Evolutionary conservation across 352 stramenopile species (phyloP), one percentile per base, ranked within the genome.

Genomic region (Phytophthora multivora): DNA sequence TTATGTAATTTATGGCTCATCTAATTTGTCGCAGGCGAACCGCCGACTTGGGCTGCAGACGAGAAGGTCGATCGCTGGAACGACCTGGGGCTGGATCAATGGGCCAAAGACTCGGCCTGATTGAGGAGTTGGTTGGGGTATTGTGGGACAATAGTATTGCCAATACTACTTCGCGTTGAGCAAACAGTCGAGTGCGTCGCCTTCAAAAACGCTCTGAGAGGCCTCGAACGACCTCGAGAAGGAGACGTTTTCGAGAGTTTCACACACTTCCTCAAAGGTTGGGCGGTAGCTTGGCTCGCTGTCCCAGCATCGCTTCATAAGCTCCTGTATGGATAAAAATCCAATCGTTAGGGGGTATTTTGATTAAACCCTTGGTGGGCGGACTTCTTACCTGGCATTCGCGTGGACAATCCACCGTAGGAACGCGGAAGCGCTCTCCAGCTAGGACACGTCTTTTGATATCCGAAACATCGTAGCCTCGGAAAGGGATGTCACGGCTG

Each of bases 1-100:
- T 33, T 33, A 13, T 33, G 8, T 19, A 13, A n/a, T 38, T 56
- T 38, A 25, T 4, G 8, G 41, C 13, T 42, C 40, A 33, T 41
- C 38, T 33, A 6, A n/a, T 9, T 58, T 12, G 19, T 49, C 19
- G 16, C 28, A 90, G 79, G 75, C 15, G 86, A 92, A 39, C 70
- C 74, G 6, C 69, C 75, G 5, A 71, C 73, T 25, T 83, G 72
- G 73, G 56, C 63, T 13, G 80, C 71, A 0, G 80, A 89, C 19
- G 71, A 70, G 26, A 91, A 90, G 53, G 69, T 87, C 23, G 82
- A 93, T 59, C 78, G 79, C 10, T 95, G 86, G 86, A 91, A 86
- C 58, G 86, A 95, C 51, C 55, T 95, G 15, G 86, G 83, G 0
- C 67, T 95, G 35, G 83, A 93, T 43, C 50, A 83, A 38, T 90